A percentile compares a stretch with the other conserved stretches of the same genome.
Evolutionary conservation across 106 monocot genomes (phyloP).

Genomic region (Iris macrosiphon): DNA sequence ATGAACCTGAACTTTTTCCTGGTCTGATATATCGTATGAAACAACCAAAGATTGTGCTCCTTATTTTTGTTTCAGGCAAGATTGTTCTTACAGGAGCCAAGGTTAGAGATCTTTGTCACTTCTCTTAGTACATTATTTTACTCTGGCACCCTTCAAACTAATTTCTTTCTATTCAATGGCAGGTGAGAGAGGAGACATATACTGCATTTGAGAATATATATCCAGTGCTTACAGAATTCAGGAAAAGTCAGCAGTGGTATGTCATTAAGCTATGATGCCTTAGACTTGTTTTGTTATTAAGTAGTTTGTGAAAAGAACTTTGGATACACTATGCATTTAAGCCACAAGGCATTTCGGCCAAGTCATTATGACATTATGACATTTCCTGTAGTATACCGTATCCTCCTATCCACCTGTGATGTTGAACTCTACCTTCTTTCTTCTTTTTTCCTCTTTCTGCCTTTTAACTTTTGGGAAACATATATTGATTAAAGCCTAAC

Average conservation of each 20-base stretch:
- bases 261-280: no score
- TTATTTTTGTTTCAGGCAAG: conserved; percentile 58
- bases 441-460: no score
- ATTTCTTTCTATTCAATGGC: conserved; percentile 5
- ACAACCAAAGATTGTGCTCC: conserved; percentile 63
- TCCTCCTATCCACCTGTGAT: no score
- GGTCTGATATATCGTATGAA: conserved; percentile 61
- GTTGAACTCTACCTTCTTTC: no score
- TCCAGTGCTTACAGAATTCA: conserved; percentile 50
- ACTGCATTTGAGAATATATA: conserved; percentile 62
- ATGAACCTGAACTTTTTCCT: conserved; percentile 64
- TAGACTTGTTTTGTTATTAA: no score
- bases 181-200: conserved; percentile 57
- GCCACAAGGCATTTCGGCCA: no score
- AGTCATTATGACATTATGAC: no score
- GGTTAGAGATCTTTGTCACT: conserved; percentile 10
- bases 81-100: conserved; percentile 69
- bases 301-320: no score
- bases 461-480: no score
- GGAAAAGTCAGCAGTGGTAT: conserved; percentile 47
- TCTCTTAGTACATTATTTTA: background rate
- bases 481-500: no score
- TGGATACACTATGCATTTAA: no score
- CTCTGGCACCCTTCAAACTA: background rate
- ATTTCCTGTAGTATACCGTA: no score